Evolutionary conservation across 345 rosid species (phyloP), one percentile per base, ranked within the genome.

Genomic region (Euphorbia lathyris): DNA sequence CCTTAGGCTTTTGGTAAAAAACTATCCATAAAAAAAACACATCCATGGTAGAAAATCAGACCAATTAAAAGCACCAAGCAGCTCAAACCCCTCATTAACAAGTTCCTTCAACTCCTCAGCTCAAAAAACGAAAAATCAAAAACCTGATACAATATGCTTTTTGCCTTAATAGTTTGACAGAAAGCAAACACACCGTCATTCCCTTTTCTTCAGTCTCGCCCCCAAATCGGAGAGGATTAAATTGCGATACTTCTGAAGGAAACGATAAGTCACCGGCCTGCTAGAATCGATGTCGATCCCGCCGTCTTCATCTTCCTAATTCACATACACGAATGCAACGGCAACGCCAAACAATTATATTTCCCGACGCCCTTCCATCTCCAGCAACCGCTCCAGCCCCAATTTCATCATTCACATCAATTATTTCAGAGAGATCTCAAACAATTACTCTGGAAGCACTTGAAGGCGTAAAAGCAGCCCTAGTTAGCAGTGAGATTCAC

Each of bases 381-480:
- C 77, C 83, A 80, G 67, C 83, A 79, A 56, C 7, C 73, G n/a
- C 60, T 77, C 68, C 71, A 75, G 48, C 80, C 73, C 1, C 7
- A 62, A 5, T 68, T 68, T 77, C 71, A 74, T 30, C 86, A 92
- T 96, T 97, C 97, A 7, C 98, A 90, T 25, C 97, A 92, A 69
- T 75, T 95, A 75, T 95, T 95, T 74, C 96, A 92, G 73, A 90
- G 94, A 82, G 99, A 95, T 82, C 97, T 0, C 93, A 92, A 63
- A 87, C 85, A 0, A 91, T 95, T 73, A 95, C 98, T 9, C 99
- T 98, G 3, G 98, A 95, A 78, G 99, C 99, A 0, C 82, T 95
- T 29, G 97, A 95, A 86, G 82, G 93, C 73, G 98, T 95, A n/a
- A 95, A 95, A 81, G 97, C 98, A 3, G 99, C 97, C 1, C 89